Base-by-base conservation (phyloP, 805 yeast species). In the Yarrowia sp. region DNA sequence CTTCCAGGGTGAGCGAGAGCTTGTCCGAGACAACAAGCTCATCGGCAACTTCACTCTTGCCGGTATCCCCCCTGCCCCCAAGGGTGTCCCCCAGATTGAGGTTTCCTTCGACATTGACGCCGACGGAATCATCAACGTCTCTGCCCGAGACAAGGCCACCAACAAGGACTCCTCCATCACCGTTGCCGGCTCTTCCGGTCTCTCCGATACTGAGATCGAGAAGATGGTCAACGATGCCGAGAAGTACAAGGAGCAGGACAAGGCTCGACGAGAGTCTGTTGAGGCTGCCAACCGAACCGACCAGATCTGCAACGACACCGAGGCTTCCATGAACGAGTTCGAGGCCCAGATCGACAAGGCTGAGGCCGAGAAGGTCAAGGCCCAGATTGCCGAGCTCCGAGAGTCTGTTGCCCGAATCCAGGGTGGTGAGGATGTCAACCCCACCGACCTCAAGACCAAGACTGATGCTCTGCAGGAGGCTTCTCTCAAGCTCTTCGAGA, bases 1-100 rank as follows among this genome's bases (percentile, higher is more conserved):
- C 70, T 93, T 91, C 97, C 97, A 92, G 85, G 98, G 98, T 85
- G 98, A 92, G 86, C 91, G 98, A 86, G 97, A 92, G 84, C 88
- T 93, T 78, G 96, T 94, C 77, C 90, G 96, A 84, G 98, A 92
- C 86, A 92, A 92, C 91, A 92, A 93, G 85, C 86, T 93, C 79
- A 91, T 92, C 79, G 98, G 98, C 82, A 92, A 93, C 90, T 92
- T 92, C 83, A 92, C 96, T 71, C 86, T 92, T 76, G 84, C 95
- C 72, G 97, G 97, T 82, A 92, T 92, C 74, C 97, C 96, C 77
- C 96, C 96, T 73, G 95, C 95, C 74, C 93, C 95, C 81, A 90
- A 90, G 88, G 96, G 96, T 84, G 94, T 90, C 73, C 96, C 96
- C 73, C 96, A 90, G 84, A 90, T 90, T 77, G 96, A 90, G 84